phyloP scores from a whole-genome alignment of 148 eudicot genomes.

The Arbutus unedo region DNA sequence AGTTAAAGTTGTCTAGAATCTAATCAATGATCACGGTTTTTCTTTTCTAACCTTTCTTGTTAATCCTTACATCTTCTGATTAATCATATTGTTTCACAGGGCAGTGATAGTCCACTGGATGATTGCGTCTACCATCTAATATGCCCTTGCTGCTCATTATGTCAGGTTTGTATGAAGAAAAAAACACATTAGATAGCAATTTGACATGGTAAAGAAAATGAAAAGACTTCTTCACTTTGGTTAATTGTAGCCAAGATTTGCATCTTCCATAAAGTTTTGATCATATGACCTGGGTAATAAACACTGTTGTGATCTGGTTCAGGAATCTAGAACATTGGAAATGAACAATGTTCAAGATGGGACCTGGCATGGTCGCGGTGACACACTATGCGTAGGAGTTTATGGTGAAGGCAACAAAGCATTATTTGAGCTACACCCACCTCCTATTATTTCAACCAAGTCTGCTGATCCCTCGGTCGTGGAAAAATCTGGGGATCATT shows the following conservation, averaged over 20 bases:
- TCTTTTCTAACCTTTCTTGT: too few relatives aligned
- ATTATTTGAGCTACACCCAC: slow-evolving; percentile 54
- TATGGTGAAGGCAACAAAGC: slow-evolving; percentile 49
- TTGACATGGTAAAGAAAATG: background rate
- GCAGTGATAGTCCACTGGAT: slow-evolving; percentile 62
- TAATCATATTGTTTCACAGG: slow-evolving; percentile 40
- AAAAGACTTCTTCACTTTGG: background rate
- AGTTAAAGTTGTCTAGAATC: background rate
- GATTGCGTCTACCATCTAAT: slow-evolving; percentile 79
- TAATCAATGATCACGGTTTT: background rate
- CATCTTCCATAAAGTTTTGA: background rate
- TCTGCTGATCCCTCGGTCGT: slow-evolving; percentile 22
- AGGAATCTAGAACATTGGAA: slow-evolving; percentile 93
- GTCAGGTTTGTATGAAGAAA: slow-evolving; percentile 54
- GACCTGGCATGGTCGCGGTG: slow-evolving; percentile 92
- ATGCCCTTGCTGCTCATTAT: slow-evolving; percentile 84
- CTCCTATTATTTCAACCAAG: slow-evolving; percentile 44
- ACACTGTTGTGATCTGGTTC: slow-evolving; percentile 13
- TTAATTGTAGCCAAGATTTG: background rate
- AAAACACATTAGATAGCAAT: background rate
- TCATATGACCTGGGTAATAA: background rate
- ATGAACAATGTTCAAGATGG: slow-evolving; percentile 96
- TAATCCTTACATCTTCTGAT: slow-evolving; percentile 11
- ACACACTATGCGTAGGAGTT: slow-evolving; percentile 74
- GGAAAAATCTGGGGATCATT: slow-evolving; percentile 10